Evolutionary conservation across 75 land plant species (phyloP).

Genomic region (Cryptomeria japonica): DNA sequence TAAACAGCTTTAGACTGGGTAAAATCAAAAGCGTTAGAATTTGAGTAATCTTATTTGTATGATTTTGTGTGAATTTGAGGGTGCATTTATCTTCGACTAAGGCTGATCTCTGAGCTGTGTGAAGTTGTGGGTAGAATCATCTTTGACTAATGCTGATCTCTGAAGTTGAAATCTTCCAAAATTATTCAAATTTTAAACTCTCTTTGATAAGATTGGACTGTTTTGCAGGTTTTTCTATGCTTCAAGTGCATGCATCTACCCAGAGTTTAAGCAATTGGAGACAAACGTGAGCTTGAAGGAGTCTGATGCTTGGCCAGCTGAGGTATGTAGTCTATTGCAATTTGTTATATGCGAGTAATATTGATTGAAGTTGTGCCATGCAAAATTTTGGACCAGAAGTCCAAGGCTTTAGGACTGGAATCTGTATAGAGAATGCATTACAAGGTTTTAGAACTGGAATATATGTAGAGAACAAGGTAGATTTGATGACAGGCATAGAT

Average conservation of each 20-base stretch:
- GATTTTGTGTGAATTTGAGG: neutral
- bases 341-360: neutral
- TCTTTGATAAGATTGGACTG: neutral
- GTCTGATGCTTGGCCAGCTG: constrained; percentile 97
- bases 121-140: neutral
- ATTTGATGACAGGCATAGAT: neutral
- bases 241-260: constrained; percentile 91
- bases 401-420: constrained; percentile 1
- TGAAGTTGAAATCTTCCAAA: neutral
- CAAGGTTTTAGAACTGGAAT: neutral
- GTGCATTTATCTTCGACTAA: neutral
- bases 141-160: neutral
- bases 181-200: neutral
- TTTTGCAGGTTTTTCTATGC: constrained; percentile 86
- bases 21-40: neutral
- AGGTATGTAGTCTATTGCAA: constrained; percentile 41
- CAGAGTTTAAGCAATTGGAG: constrained; percentile 95
- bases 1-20: neutral
- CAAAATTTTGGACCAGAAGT: neutral
- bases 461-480: neutral
- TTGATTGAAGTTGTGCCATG: neutral
- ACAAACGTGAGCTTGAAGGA: constrained; percentile 93
- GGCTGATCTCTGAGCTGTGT: neutral
- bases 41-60: neutral
- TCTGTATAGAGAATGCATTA: neutral